Base-by-base conservation (phyloP, 2,329 filamentous ascomycete genomes). In the Samsoniella hepiali region DNA sequence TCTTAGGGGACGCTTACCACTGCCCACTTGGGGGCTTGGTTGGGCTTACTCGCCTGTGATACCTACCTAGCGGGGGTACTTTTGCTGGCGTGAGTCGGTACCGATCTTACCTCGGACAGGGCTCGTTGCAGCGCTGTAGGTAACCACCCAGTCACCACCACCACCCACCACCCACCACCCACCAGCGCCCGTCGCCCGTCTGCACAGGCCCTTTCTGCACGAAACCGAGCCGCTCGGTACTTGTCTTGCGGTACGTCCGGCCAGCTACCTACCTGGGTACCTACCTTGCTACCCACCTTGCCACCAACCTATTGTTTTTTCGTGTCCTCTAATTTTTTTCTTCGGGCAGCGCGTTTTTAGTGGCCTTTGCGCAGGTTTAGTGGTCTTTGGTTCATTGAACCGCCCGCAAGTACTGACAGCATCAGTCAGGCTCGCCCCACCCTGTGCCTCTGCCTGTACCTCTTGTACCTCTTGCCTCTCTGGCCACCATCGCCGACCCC, bases 71-170 rank as follows among this genome's bases (percentile, higher is more conserved):
- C n/a, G 17, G 2, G 31, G 9, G 50, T 17, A 34, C 17, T 53
- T 53, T 57, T 45, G 54, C 34, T 57, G 54, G 38, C 9, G 32
- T 38, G 13, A 42, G 38, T 34, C 54, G 54, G 54, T 57, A 57
- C 38, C 22, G 22, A 22, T 22, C 34, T 44, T 11, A 10, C 51
- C 11, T 29, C 22, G 22, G 22, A 38, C 13, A 49, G 45, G 27
- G 27, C 34, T 38, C 11, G 13, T 55, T 15, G 1, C 29, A 49
- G 42, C 56, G 31, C 56, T 58, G 56, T 36, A 58, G 38, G 38
- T 40, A 22, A 22, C 1, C 1, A 22, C 22, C 22, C 22, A 22
- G 22, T 22, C 22, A 22, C 22, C 22, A 22, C 34, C 2, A 11
- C 34, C 34, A 15, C 11, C 13, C 11, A 40, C 10, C 38, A 40